These are phyloP conservation scores for Fusarium phyllophilum DNA, from an alignment of 2,329 filamentous ascomycete species.

Conservation along the genomic window DNA sequence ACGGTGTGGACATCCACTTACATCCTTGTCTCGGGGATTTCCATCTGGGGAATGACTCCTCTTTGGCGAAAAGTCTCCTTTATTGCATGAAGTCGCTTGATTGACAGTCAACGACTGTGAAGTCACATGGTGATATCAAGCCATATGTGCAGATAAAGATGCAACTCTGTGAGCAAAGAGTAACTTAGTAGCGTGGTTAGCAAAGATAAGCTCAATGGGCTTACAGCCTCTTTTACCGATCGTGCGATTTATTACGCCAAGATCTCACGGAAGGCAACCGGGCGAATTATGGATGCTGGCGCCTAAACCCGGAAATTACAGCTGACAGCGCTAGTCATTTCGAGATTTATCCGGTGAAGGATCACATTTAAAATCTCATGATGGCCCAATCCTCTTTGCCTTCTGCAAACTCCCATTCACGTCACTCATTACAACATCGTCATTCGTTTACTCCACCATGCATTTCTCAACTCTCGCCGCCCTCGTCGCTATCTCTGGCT, in stretches of 20 bases:
- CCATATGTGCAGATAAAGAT: fast-evolving
- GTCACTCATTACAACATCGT: background rate
- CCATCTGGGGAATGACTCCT: background rate
- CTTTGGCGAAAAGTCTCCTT: background rate
- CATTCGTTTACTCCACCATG: constrained; percentile 6
- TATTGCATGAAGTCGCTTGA: no score
- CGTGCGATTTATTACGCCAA: background rate
- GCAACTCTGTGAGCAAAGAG: fast-evolving
- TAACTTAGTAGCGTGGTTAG: fast-evolving
- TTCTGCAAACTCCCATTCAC: background rate
- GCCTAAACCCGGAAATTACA: background rate
- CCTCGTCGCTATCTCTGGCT: constrained; percentile 8
- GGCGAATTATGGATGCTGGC: background rate
- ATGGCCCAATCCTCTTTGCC: background rate
- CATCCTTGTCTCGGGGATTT: background rate
- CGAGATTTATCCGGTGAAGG: background rate
- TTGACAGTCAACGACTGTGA: background rate
- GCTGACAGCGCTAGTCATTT: background rate
- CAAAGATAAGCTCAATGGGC: background rate
- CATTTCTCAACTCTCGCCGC: background rate
- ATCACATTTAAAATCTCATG: background rate
- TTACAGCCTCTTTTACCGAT: background rate
- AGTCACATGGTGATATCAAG: background rate
- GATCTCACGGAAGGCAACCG: background rate
- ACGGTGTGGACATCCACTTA: background rate